Evolutionary conservation across 2,329 filamentous ascomycete genomes (phyloP).

Genomic region (Ascocoryne sarcoides): DNA sequence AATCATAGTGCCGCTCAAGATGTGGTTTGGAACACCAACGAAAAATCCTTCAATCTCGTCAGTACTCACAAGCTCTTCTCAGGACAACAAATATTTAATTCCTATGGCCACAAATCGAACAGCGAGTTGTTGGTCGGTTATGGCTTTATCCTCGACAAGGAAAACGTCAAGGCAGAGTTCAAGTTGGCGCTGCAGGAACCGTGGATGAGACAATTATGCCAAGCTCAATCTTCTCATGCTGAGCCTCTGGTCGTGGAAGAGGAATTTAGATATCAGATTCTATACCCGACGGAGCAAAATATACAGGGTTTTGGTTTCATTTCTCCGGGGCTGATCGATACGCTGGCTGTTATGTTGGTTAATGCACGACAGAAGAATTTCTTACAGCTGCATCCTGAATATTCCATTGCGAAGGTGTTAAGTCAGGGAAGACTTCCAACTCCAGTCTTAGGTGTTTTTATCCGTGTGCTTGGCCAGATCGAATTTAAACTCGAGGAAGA

Average conservation of each 20-base stretch:
- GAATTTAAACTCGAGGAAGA: no score
- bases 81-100: constrained; percentile 54
- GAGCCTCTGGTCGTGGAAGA: constrained; percentile 6
- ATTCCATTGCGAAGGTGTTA: no score
- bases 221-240: constrained; percentile 17
- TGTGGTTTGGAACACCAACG: constrained; percentile 48
- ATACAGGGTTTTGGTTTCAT: constrained; percentile 10
- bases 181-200: constrained; percentile 14
- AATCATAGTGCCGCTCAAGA: constrained; percentile 58
- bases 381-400: constrained; percentile 8
- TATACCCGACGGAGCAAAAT: neutral
- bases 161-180: constrained; percentile 28
- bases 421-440: no score
- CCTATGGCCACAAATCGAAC: constrained; percentile 70
- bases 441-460: no score
- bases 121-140: constrained; percentile 59
- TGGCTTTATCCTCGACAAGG: constrained; percentile 44
- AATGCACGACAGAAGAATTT: constrained; percentile 17
- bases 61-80: neutral
- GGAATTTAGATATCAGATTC: constrained; percentile 21
- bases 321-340: constrained; percentile 22
- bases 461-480: no score
- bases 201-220: constrained; percentile 17
- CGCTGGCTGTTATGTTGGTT: constrained; percentile 21
- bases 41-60: constrained; percentile 18